phyloP scores from a whole-genome alignment of 2,329 filamentous ascomycete species.

The Exophiala mesophila region DNA sequence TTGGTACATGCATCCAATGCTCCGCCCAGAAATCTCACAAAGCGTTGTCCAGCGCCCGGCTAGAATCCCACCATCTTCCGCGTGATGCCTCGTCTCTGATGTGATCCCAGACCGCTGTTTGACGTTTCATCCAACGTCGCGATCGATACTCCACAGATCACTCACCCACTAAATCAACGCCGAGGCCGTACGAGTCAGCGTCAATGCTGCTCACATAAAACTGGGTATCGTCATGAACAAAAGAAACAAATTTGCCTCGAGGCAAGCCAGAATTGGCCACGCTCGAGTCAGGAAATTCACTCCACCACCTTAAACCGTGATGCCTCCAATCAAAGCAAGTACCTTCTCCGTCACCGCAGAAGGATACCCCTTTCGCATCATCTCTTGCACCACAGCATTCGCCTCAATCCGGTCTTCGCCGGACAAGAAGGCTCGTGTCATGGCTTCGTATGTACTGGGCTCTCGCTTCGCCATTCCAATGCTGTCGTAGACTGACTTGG shows the following conservation, averaged over 20 bases:
- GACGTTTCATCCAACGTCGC: too few relatives aligned
- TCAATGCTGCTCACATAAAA: conserved; percentile 9
- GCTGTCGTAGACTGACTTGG: conserved; percentile 71
- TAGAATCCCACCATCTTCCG: conserved; percentile 1
- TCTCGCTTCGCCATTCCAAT: conserved; percentile 76
- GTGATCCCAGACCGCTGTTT: conserved; percentile 3
- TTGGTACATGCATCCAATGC: conserved; percentile 15
- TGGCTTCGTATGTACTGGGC: conserved; percentile 97
- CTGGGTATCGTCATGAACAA: conserved; percentile 20
- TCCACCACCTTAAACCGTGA: conserved; percentile 8
- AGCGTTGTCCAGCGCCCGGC: conserved; percentile 13
- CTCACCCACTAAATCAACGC: conserved; percentile 8
- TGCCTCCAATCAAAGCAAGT: conserved; percentile 69
- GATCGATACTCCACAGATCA: not conserved
- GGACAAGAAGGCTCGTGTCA: conserved; percentile 88
- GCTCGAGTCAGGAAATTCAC: conserved; percentile 10
- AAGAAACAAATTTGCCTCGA: conserved; percentile 8
- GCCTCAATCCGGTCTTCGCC: conserved; percentile 74
- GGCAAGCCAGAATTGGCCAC: conserved; percentile 22
- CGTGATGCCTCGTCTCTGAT: too few relatives aligned
- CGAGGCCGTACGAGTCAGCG: conserved; percentile 6
- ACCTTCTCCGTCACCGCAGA: conserved; percentile 90
- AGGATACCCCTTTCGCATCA: conserved; percentile 85
- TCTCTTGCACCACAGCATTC: conserved; percentile 77
- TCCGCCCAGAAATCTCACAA: not conserved